Conservation (phyloP, 2,329 filamentous ascomycete genomes). For the Alternaria brassicicola region DNA sequence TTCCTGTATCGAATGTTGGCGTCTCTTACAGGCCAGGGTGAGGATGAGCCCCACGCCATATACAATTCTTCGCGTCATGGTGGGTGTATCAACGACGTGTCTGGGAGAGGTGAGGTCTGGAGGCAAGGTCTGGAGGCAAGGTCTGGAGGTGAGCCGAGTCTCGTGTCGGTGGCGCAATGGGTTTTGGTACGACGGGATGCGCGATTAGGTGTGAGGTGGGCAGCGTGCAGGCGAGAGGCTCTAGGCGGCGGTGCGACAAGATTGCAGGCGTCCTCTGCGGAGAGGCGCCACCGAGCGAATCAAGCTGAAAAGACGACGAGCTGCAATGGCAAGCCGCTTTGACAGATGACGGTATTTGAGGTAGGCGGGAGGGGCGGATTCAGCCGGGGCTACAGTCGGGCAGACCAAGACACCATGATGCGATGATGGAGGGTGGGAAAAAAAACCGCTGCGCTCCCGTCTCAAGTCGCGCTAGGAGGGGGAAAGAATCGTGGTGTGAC, state of each 20-base stretch:
- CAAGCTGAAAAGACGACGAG: not conserved
- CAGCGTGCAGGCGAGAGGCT: constrained; percentile 2
- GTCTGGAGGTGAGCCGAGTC: too few species aligned
- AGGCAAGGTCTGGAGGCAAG: not conserved
- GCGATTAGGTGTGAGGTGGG: constrained; percentile 3
- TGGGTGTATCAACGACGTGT: constrained; percentile 4
- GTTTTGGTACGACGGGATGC: constrained; percentile 1
- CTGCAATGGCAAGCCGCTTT: not conserved
- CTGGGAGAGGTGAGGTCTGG: not conserved
- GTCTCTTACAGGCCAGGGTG: constrained; percentile 51
- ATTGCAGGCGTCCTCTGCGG: constrained; percentile 6
- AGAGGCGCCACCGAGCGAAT: constrained; percentile 5
- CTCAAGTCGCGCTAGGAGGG: constrained; percentile 8
- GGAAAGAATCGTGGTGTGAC: not conserved
- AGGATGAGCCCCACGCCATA: constrained; percentile 57
- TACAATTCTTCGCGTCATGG: constrained; percentile 57
- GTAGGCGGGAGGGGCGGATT: not conserved
- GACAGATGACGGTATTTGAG: not conserved
- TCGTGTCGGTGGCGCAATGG: constrained; percentile 10
- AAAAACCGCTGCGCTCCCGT: not conserved
- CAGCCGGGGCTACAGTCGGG: constrained; percentile 5
- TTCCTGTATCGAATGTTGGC: not conserved
- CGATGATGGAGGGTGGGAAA: constrained; percentile 4
- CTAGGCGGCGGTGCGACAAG: constrained; percentile 2
- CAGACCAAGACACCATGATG: not conserved